phyloP scores from a whole-genome alignment of 2,329 filamentous ascomycete genomes.

The Arachnomyces sp. region DNA sequence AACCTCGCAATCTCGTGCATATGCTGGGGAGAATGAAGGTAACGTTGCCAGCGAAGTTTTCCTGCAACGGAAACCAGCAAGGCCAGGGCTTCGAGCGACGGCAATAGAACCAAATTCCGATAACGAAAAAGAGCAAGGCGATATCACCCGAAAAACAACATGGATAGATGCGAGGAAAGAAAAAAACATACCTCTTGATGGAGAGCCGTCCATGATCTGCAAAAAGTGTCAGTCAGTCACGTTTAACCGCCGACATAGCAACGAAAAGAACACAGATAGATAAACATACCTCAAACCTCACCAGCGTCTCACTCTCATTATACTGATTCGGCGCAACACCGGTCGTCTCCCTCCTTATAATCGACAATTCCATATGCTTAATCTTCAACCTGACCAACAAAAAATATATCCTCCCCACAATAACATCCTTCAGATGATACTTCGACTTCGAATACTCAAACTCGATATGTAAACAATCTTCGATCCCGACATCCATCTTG shows the following conservation, averaged over 20 bases:
- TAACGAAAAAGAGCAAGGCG: too few species aligned
- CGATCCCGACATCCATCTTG: slow-evolving; percentile 99
- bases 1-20: neutral
- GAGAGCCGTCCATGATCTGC: slow-evolving; percentile 98
- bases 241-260: slow-evolving; percentile 5
- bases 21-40: neutral
- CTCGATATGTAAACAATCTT: slow-evolving; percentile 98
- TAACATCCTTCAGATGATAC: slow-evolving; percentile 98
- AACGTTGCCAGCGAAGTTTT: neutral
- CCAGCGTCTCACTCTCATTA: slow-evolving; percentile 97
- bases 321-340: slow-evolving; percentile 97
- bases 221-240: slow-evolving; percentile 1
- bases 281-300: slow-evolving; percentile 74
- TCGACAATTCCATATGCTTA: slow-evolving; percentile 98
- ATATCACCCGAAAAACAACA: too few species aligned
- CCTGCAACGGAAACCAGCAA: neutral
- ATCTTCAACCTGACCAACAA: slow-evolving; percentile 95
- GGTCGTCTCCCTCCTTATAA: slow-evolving; percentile 93
- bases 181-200: slow-evolving; percentile 65
- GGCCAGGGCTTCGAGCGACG: neutral
- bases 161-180: neutral
- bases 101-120: too few species aligned
- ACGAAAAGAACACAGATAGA: slow-evolving; percentile 8
- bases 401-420: slow-evolving; percentile 98
- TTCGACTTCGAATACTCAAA: slow-evolving; percentile 99